Percentiles rank a stretch among this genome's conserved stretches.
Conservation (phyloP, 148 eudicot species). For the Dysphania ambrosioides region DNA sequence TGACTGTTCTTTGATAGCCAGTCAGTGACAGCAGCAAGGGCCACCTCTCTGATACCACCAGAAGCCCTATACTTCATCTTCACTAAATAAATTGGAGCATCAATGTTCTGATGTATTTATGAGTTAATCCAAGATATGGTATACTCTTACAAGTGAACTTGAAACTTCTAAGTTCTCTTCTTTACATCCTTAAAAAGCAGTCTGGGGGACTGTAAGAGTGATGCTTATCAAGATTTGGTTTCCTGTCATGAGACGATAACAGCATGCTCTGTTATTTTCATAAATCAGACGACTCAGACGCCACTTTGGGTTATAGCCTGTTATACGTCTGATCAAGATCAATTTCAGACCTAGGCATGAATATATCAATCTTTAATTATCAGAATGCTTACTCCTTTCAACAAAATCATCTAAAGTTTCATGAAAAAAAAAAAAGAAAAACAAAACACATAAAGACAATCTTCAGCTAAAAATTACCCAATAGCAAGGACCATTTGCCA, state of each 20-base stretch:
- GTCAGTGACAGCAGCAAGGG: neutral
- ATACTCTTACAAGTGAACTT: neutral
- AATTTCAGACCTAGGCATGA: neutral
- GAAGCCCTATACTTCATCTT: neutral
- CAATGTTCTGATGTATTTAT: neutral
- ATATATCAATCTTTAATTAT: too few relatives aligned
- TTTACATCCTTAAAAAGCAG: neutral
- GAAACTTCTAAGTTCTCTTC: neutral
- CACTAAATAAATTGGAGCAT: neutral
- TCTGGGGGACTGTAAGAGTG: neutral
- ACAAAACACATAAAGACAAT: neutral
- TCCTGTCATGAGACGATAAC: neutral
- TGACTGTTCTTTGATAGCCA: neutral
- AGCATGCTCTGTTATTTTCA: neutral
- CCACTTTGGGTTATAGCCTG: neutral
- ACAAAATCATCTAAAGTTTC: too few relatives aligned
- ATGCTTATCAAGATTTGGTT: neutral
- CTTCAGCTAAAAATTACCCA: neutral
- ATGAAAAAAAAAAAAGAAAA: too few relatives aligned
- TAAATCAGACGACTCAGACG: neutral
- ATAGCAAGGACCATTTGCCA: neutral
- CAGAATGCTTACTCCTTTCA: neutral
- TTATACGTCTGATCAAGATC: neutral
- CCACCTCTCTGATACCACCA: neutral
- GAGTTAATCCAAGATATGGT: neutral